A percentile compares a stretch with the other conserved stretches of the same genome.
phyloP scores from a whole-genome alignment of 768 basidiomycete genomes.

The Tremella yokohamensis region DNA sequence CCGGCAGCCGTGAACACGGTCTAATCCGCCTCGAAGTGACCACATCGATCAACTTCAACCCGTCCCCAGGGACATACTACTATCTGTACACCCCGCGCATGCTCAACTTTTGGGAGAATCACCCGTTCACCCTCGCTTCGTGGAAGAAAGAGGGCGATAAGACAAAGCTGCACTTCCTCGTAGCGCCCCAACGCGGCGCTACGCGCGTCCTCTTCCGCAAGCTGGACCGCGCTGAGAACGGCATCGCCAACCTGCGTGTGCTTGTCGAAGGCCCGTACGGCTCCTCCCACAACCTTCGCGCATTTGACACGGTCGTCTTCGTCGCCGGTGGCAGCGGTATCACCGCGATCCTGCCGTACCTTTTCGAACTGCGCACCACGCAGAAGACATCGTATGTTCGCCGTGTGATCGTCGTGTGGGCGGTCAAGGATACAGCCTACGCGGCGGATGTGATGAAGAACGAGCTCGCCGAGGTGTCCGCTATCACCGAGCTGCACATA shows the following conservation, averaged over 20 bases:
- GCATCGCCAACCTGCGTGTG: conserved; percentile 7
- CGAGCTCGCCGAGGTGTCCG: conserved; percentile 11
- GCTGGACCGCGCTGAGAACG: conserved; percentile 2
- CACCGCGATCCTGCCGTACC: conserved; percentile 24
- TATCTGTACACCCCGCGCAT: conserved; percentile 26
- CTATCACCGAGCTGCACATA: conserved; percentile 6
- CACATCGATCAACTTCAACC: conserved; percentile 12
- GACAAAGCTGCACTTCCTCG: conserved; percentile 18
- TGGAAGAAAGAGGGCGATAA: conserved; percentile 12
- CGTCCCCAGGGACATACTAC: conserved; percentile 29
- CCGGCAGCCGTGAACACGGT: conserved; percentile 2
- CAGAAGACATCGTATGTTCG: conserved; percentile 1
- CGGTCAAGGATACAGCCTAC: conserved; percentile 13
- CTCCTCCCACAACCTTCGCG: conserved; percentile 11
- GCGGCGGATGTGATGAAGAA: conserved; percentile 16
- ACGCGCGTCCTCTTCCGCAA: conserved; percentile 17
- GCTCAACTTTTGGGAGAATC: conserved; percentile 33
- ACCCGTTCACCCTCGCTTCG: conserved; percentile 34
- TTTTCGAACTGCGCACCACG: conserved; percentile 6
- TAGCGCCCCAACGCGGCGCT: conserved; percentile 17
- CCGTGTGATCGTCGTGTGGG: conserved; percentile 20
- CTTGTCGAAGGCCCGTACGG: conserved; percentile 38
- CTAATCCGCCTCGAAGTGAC: conserved; percentile 21
- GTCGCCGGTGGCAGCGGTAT: conserved; percentile 25
- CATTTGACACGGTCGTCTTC: conserved; percentile 22